phyloP scores from a whole-genome alignment of 2,329 filamentous ascomycete species.

The Thelonectria olida region DNA sequence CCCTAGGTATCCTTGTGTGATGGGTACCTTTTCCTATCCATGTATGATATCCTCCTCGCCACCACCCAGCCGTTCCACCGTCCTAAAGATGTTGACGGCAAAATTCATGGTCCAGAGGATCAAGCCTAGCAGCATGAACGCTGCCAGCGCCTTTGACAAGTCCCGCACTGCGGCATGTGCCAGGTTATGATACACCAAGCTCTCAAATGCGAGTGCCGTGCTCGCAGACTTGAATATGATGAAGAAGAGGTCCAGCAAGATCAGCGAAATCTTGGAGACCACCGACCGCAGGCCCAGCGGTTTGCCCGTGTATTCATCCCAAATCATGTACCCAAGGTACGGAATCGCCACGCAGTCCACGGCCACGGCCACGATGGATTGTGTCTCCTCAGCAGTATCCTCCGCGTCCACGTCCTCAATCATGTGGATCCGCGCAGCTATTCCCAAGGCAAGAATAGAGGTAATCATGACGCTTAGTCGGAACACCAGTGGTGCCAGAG shows the following conservation, averaged over 20 bases:
- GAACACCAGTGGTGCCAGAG: conserved; percentile 85
- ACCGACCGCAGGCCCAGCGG: conserved; percentile 87
- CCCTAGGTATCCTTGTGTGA: conserved; percentile 4
- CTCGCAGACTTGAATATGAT: conserved; percentile 98
- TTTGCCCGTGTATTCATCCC: conserved; percentile 95
- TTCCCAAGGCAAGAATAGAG: conserved; percentile 80
- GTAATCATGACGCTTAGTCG: conserved; percentile 85
- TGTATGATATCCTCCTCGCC: conserved; percentile 53
- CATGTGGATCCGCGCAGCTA: conserved; percentile 79
- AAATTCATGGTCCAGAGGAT: conserved; percentile 93
- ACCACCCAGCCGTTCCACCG: conserved; percentile 69
- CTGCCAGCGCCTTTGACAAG: conserved; percentile 73
- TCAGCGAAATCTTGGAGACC: conserved; percentile 85
- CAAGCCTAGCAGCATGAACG: conserved; percentile 81
- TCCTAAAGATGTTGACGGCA: conserved; percentile 81
- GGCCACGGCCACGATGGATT: conserved; percentile 87
- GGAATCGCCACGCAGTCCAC: conserved; percentile 90
- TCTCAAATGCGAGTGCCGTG: conserved; percentile 87
- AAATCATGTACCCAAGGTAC: conserved; percentile 93
- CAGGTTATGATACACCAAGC: conserved; percentile 69
- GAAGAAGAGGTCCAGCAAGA: conserved; percentile 93
- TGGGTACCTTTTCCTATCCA: conserved; percentile 23
- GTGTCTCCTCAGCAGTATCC: conserved; percentile 68
- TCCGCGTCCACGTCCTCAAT: conserved; percentile 58
- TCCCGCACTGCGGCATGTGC: conserved; percentile 57